Conservation (phyloP, 306 rosid species). For the Corylus americana region DNA sequence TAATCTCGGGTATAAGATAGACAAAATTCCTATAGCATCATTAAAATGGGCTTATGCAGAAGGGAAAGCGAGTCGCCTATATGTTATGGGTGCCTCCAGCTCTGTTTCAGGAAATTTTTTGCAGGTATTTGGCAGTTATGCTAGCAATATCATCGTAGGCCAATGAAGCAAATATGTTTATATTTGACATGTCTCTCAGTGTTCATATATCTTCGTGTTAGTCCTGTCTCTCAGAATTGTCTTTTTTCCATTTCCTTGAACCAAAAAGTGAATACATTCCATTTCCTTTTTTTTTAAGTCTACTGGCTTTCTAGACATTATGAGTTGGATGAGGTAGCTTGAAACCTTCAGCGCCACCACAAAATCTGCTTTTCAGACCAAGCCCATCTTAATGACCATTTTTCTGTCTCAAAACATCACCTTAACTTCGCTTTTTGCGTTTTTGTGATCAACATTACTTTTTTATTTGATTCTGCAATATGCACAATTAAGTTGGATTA, state of each 20-base stretch:
- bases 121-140: constrained; percentile 54
- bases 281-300: not conserved
- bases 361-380: not conserved
- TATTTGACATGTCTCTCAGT: not conserved
- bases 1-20: constrained; percentile 82
- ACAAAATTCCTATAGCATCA: constrained; percentile 62
- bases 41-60: constrained; percentile 75
- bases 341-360: not conserved
- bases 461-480: not conserved
- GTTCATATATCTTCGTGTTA: not conserved
- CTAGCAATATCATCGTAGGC: constrained; percentile 3
- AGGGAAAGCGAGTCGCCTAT: constrained; percentile 75
- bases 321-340: not conserved
- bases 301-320: not conserved
- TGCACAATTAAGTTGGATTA: not conserved
- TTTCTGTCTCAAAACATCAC: not conserved
- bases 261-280: too few relatives aligned
- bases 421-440: not conserved
- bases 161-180: constrained; percentile 6
- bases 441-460: not conserved
- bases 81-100: constrained; percentile 68
- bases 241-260: not conserved
- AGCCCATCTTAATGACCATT: not conserved
- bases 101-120: constrained; percentile 48
- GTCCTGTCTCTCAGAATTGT: not conserved